Base-by-base conservation (phyloP, 2,329 filamentous ascomycete species). In the Fusarium sp. region DNA sequence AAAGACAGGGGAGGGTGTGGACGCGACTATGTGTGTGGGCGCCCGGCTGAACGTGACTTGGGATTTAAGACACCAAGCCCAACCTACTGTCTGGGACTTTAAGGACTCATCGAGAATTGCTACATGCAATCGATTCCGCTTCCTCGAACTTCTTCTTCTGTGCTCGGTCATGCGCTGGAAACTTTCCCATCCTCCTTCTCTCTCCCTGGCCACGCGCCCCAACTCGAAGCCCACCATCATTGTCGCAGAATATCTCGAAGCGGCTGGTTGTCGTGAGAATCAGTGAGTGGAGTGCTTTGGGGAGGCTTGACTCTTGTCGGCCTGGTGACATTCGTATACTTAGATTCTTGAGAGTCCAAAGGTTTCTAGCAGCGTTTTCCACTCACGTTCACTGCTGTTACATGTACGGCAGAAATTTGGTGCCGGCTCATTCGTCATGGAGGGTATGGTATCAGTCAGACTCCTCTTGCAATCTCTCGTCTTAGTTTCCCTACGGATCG, bases 11-110 rank as follows among this genome's bases (percentile, higher is more conserved):
- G 48, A 73, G 71, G 61, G 71, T 73, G 74, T 73, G 74, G 42
- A 60, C 65, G 61, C 38, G 70, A 53, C 35, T 65, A 48, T 71
- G 70, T 74, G 72, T 75, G 77, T 73, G 78, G 70, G 70, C 65
- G 65, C 71, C 71, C 73, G 68, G 70, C 73, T 77, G 73, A 82
- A 77, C 81, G 81, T 83, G 81, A 83, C 81, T 81, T 64, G 71
- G 69, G 62, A 76, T 75, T 73, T 77, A 77, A 82, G 81, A 83
- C 81, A 83, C 78, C 77, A 78, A 78, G 78, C 67, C 76, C 72
- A 75, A 74, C 69, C 68, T 78, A 67, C 72, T 71, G 63, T 69
- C 76, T 77, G 59, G 63, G 69, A 68, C 63, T 70, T 59, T 58
- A 65, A 65, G 69, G 68, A 66, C 66, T 75, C 74, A 75, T 79